phyloP scores from a whole-genome alignment of 164 flowering plant genomes.

The Annona cherimola region DNA sequence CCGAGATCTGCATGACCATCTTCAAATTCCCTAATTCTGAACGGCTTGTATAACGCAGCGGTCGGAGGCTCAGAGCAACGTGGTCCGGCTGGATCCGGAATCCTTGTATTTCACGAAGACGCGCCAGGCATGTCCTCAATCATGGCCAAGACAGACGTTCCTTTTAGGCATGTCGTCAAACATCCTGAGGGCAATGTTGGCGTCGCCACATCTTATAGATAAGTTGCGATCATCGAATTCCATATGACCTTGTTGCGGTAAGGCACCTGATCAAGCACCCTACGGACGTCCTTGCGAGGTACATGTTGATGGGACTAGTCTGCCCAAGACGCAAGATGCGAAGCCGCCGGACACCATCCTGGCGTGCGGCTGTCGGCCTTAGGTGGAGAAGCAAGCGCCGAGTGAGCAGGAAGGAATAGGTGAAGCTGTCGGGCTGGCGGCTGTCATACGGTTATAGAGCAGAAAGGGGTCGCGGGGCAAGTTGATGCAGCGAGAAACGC shows the following conservation, averaged over 20 bases:
- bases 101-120: constrained; percentile 42
- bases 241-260: constrained; percentile 33
- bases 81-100: constrained; percentile 38
- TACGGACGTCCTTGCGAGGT: constrained; percentile 25
- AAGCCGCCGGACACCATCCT: constrained; percentile 39
- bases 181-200: constrained; percentile 29
- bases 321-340: constrained; percentile 34
- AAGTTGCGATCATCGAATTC: constrained; percentile 45
- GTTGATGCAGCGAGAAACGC: constrained; percentile 23
- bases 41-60: constrained; percentile 49
- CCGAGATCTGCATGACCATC: constrained; percentile 40
- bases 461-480: constrained; percentile 23
- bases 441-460: constrained; percentile 35
- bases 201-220: constrained; percentile 28
- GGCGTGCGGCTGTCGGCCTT: constrained; percentile 59
- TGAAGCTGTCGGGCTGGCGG: constrained; percentile 40
- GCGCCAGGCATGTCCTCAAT: constrained; percentile 34
- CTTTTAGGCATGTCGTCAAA: constrained; percentile 48
- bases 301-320: constrained; percentile 58
- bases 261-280: constrained; percentile 44
- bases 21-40: constrained; percentile 52
- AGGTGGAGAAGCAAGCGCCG: constrained; percentile 37
- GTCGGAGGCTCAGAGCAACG: constrained; percentile 33
- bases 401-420: constrained; percentile 46
- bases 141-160: constrained; percentile 28